Percentiles rank a stretch among this genome's conserved stretches.
These are phyloP conservation scores for Fusarium haematococcum DNA, from an alignment of 2,329 filamentous ascomycete species.

Conservation along the genomic window DNA sequence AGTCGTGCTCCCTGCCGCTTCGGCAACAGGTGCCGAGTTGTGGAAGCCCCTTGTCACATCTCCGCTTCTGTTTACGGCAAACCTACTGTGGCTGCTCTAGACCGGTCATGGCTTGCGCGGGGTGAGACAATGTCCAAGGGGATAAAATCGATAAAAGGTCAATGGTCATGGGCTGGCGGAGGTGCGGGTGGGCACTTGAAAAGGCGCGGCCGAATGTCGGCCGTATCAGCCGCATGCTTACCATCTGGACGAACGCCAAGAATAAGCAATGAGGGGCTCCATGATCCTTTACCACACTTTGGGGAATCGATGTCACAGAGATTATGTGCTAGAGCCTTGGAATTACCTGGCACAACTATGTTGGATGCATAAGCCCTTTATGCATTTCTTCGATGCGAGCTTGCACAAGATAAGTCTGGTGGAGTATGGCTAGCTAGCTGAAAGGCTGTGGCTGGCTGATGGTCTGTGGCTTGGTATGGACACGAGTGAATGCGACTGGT, in stretches of 20 bases:
- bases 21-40: neutral
- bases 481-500: neutral
- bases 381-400: neutral
- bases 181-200: neutral
- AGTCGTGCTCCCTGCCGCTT: neutral
- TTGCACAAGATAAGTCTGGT: neutral
- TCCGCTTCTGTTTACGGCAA: neutral
- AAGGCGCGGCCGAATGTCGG: neutral
- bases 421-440: neutral
- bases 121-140: neutral
- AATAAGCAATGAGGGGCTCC: neutral
- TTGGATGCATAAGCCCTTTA: neutral
- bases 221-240: neutral
- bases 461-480: neutral
- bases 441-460: neutral
- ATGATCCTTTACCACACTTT: neutral
- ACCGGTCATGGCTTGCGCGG: neutral
- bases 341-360: neutral
- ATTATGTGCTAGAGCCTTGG: neutral
- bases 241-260: neutral
- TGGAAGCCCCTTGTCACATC: neutral
- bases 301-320: neutral
- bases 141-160: neutral
- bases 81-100: neutral
- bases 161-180: neutral